Evolutionary conservation across 2,329 filamentous ascomycete genomes (phyloP).

Genomic region (Fusarium sp.): DNA sequence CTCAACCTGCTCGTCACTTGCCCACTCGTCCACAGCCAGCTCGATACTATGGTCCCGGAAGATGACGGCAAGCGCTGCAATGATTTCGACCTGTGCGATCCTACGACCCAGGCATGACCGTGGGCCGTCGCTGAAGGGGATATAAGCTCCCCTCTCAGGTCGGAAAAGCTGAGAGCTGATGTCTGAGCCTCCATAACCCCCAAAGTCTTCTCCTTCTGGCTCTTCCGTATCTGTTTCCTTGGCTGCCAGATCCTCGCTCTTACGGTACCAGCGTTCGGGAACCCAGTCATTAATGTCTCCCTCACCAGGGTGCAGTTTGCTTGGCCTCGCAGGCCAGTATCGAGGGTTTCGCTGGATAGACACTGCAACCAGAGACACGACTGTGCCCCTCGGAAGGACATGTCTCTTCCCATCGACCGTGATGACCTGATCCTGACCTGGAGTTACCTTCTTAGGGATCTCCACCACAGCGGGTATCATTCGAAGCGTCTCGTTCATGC

Average conservation of each 20-base stretch:
- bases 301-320: conserved; percentile 54
- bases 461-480: conserved; percentile 77
- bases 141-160: conserved; percentile 66
- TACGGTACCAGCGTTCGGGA: conserved; percentile 78
- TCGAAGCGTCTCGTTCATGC: conserved; percentile 82
- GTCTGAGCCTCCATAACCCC: conserved; percentile 70
- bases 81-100: conserved; percentile 70
- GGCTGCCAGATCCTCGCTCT: conserved; percentile 41
- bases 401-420: conserved; percentile 68
- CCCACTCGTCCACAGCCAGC: conserved; percentile 73
- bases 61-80: conserved; percentile 65
- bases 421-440: conserved; percentile 66
- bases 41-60: conserved; percentile 75
- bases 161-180: conserved; percentile 72
- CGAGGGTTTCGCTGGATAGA: conserved; percentile 75
- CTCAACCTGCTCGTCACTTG: conserved; percentile 64
- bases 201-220: conserved; percentile 64
- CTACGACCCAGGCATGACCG: conserved; percentile 69
- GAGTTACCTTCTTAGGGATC: conserved; percentile 75
- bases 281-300: conserved; percentile 76
- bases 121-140: conserved; percentile 70
- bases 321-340: conserved; percentile 73
- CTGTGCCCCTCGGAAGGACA: conserved; percentile 66
- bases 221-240: conserved; percentile 24
- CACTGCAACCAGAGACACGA: conserved; percentile 67